Evolutionary conservation across 805 yeast genomes (phyloP).

Genomic region (Sugiyamaella americana): DNA sequence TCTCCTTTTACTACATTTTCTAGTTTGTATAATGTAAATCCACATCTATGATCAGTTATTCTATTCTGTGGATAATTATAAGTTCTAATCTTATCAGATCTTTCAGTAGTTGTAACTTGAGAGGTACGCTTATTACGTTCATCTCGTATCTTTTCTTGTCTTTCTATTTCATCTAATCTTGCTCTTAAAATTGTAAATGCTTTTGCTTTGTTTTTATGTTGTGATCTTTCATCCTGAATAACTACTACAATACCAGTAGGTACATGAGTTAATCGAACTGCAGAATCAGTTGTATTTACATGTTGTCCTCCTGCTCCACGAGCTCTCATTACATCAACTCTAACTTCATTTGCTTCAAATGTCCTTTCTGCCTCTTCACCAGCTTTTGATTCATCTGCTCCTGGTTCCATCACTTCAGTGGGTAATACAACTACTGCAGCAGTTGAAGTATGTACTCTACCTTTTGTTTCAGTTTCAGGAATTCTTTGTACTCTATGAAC

Average conservation of each 20-base stretch:
- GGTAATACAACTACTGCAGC: conserved; percentile 94
- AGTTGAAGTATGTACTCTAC: conserved; percentile 92
- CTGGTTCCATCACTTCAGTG: conserved; percentile 34
- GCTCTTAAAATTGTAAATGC: conserved; percentile 81
- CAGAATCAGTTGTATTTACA: conserved; percentile 95
- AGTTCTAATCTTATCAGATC: conserved; percentile 90
- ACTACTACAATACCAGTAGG: conserved; percentile 86
- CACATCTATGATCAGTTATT: conserved; percentile 90
- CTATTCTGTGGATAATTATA: conserved; percentile 91
- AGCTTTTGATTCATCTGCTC: conserved; percentile 37
- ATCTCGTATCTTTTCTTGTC: conserved; percentile 53
- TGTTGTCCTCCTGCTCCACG: conserved; percentile 98
- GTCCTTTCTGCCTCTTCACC: conserved; percentile 54
- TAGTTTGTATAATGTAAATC: conserved; percentile 69
- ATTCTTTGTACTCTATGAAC: conserved; percentile 94
- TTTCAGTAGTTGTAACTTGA: conserved; percentile 82
- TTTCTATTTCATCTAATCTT: conserved; percentile 74
- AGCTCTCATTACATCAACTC: conserved; percentile 95
- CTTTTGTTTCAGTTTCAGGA: conserved; percentile 90
- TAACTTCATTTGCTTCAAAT: conserved; percentile 79
- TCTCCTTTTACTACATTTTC: conserved; percentile 59
- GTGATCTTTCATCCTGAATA: conserved; percentile 94
- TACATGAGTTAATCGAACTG: conserved; percentile 84
- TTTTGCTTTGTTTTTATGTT: conserved; percentile 87
- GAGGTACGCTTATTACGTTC: conserved; percentile 65